Evolutionary conservation across 225 moss, liverwort and hornwort genomes (phyloP).

Genomic region (Pseudisothecium myosuroides): DNA sequence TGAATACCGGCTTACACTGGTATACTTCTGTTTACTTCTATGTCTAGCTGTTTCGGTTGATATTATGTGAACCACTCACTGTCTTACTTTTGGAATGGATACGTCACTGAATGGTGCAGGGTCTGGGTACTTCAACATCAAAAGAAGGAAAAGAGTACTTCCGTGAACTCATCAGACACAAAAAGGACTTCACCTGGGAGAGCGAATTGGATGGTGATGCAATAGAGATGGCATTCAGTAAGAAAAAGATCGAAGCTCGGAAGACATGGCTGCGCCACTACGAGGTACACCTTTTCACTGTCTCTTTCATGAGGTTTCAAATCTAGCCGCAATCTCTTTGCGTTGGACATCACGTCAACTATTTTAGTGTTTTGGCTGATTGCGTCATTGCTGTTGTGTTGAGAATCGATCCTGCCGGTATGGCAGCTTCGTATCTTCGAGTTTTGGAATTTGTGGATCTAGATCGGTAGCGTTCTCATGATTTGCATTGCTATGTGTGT

Average conservation of each 20-base stretch:
- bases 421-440: background rate
- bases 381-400: background rate
- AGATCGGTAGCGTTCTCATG: background rate
- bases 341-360: too few species aligned
- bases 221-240: constrained; percentile 99
- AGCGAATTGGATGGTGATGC: constrained; percentile 84
- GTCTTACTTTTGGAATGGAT: background rate
- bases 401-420: background rate
- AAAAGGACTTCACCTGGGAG: constrained; percentile 75
- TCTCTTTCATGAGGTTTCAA: background rate
- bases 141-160: constrained; percentile 98
- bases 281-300: constrained; percentile 28
- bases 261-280: constrained; percentile 94
- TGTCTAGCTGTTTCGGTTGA: background rate
- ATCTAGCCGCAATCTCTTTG: background rate
- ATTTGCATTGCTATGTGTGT: background rate
- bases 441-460: background rate
- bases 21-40: background rate
- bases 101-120: constrained; percentile 18
- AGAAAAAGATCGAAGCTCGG: constrained; percentile 91
- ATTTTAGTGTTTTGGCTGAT: background rate
- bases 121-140: constrained; percentile 85
- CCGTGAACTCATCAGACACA: constrained; percentile 66
- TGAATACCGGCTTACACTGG: background rate
- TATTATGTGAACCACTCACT: background rate